Evolutionary conservation across 139 green algal genomes (phyloP), one percentile per base, ranked within the genome.

Genomic region (Chlamydomonas sphaeroides): DNA sequence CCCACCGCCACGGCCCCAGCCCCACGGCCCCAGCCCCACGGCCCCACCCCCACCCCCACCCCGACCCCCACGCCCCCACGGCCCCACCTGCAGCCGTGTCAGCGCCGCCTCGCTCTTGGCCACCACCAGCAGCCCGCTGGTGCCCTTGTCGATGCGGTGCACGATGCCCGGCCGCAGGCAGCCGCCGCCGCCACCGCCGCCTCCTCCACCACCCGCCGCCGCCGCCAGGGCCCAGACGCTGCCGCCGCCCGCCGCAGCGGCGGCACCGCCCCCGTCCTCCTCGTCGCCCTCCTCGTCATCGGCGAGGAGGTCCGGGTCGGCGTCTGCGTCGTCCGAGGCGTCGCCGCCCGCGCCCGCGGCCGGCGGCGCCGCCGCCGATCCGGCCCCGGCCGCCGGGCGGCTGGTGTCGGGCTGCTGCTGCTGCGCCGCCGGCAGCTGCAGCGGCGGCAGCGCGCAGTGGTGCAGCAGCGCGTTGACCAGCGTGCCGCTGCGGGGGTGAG

Each of bases 381-480:
- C n/a, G 25, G n/a, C 62, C n/a, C n/a, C n/a, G n/a, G n/a, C n/a
- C n/a, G n/a, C n/a, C n/a, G n/a, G n/a, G n/a, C n/a, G n/a, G n/a
- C n/a, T n/a, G 23, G 61, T 5, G 11, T 38, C 61, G 32, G 35
- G 35, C 8, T 70, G 1, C 35, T 17, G 36, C 20, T 20, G 35
- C 35, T n/a, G 38, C 20, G 38, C 39, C 35, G 20, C 20, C 36
- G 23, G 36, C n/a, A 81, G 74, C 30, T 79, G 48, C 66, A 65
- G 33, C 8, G 81, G 69, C 53, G 94, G 94, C 76, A 96, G 86
- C 0, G 85, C 78, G 84, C 91, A 98, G 90, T 98, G 97, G 74
- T 97, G 88, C 65, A 99, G 91, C 68, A 99, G 81, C 0, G 95
- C 97, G 86, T 99, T 99, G n/a, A 99, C 97, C 7, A 99, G 92